phyloP scores from a whole-genome alignment of 208 protist species.

The Acanthamoeba comandoni region DNA sequence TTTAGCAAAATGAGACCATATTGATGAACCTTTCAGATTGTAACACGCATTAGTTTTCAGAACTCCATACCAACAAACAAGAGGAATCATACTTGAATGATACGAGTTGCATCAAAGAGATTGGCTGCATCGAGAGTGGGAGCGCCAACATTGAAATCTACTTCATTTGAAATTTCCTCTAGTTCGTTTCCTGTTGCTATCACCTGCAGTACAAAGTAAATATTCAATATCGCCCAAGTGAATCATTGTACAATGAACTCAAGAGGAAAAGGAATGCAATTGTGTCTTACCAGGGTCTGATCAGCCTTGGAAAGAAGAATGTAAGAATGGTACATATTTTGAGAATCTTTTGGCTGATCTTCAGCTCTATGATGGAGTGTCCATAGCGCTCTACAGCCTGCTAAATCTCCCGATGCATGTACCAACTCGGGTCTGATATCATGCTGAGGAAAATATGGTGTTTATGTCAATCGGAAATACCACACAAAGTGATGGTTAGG shows the following conservation, averaged over 20 bases:
- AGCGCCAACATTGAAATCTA: constrained; percentile 51
- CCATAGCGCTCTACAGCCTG: constrained; percentile 50
- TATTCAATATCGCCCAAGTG: not conserved
- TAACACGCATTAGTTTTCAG: too few relatives aligned
- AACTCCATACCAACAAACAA: too few relatives aligned
- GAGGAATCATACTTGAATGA: constrained; percentile 1
- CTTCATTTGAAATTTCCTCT: constrained; percentile 58
- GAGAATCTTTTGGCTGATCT: not conserved
- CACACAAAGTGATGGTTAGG: not conserved
- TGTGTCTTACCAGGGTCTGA: not conserved
- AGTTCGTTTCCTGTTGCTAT: constrained; percentile 18
- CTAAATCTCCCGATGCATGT: constrained; percentile 42
- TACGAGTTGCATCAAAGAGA: constrained; percentile 32
- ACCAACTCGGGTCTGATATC: constrained; percentile 43
- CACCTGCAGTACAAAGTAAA: not conserved
- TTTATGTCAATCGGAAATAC: not conserved
- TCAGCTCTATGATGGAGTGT: constrained; percentile 44
- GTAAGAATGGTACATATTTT: constrained; percentile 22
- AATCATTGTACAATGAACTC: not conserved
- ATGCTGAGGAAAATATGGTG: not conserved
- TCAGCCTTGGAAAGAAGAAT: constrained; percentile 56
- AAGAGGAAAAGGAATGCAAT: not conserved
- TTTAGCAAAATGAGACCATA: constrained; percentile 58
- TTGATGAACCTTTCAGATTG: not conserved
- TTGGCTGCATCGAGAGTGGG: constrained; percentile 53